Evolutionary conservation across 345 rosid genomes (phyloP), one percentile per base, ranked within the genome.

Genomic region (Clarkia xantiana): DNA sequence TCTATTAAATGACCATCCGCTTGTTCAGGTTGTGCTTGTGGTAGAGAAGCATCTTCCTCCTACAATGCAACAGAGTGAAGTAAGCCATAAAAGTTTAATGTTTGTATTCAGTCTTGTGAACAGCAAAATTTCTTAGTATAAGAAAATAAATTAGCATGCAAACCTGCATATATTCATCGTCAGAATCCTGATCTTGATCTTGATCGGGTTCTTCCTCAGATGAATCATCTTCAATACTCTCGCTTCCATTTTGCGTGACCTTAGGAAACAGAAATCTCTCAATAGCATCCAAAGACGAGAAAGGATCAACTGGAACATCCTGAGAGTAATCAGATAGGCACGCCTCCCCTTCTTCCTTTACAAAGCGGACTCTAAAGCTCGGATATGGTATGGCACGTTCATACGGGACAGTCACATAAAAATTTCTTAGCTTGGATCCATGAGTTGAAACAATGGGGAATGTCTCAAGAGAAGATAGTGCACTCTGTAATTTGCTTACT

Each of bases 401-500:
- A 65, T 56, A 54, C 19, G 97, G 97, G 59, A 90, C 70, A 40
- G 76, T 64, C n/a, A 82, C 94, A 56, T 38, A 81, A 47, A 79
- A 79, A 54, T 56, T 75, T 66, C 66, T 82, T 52, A 62, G 75
- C 78, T 73, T 86, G 60, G 70, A 60, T 10, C 36, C 36, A 44
- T 70, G 72, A 69, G 68, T 81, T 62, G 68, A 52, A 64, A 83
- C 64, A 56, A 86, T 69, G 17, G 96, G 96, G 53, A 83, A 83
- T 67, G 62, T 83, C 64, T 90, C 97, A 64, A 79, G 57, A 45
- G 89, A 86, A 42, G 94, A 81, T 52, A 90, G 52, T 5, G 96
- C 88, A 52, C 68, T 75, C 58, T 81, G 96, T 63, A 90, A 58
- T 74, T 79, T 90, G 58, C 67, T 74, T 71, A 80, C 49, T 36